phyloP scores from a whole-genome alignment of 2,329 filamentous ascomycete species.

The Plectosphaerella sp. region DNA sequence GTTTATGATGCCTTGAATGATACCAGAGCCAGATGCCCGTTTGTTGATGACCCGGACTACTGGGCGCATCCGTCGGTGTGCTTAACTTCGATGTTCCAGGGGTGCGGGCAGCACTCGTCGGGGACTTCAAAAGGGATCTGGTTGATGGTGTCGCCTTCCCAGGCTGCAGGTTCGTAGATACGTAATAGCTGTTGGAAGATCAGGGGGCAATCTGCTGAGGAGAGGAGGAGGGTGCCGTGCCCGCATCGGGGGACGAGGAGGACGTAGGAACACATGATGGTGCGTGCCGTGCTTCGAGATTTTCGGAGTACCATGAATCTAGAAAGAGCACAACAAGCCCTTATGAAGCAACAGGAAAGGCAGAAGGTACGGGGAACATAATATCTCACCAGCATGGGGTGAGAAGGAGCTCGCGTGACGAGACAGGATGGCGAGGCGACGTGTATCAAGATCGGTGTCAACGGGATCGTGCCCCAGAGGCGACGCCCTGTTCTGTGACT shows the following conservation, averaged over 20 bases:
- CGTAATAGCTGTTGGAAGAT: conserved; percentile 19
- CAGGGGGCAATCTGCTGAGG: conserved; percentile 15
- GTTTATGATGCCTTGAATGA: no score
- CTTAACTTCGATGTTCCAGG: conserved; percentile 14
- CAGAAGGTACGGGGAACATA: not conserved
- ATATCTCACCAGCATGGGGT: not conserved
- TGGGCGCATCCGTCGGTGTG: not conserved
- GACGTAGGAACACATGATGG: conserved; percentile 22
- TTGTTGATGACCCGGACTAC: no score
- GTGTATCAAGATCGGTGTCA: no score
- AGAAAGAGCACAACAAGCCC: not conserved
- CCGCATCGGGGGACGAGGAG: conserved; percentile 20
- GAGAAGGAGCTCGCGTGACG: not conserved
- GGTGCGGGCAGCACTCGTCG: conserved; percentile 16
- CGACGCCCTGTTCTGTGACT: no score
- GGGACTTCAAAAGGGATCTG: conserved; percentile 19
- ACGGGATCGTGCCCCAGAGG: no score
- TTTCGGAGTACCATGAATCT: not conserved
- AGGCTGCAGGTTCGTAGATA: conserved; percentile 20
- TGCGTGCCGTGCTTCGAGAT: not conserved
- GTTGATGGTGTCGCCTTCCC: conserved; percentile 13
- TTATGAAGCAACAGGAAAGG: not conserved
- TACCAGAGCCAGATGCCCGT: no score
- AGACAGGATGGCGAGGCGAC: not conserved
- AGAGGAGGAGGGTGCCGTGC: conserved; percentile 17